These are phyloP conservation scores for Phytophthora europaea DNA, from an alignment of 352 stramenopile species.

Conservation along the genomic window DNA sequence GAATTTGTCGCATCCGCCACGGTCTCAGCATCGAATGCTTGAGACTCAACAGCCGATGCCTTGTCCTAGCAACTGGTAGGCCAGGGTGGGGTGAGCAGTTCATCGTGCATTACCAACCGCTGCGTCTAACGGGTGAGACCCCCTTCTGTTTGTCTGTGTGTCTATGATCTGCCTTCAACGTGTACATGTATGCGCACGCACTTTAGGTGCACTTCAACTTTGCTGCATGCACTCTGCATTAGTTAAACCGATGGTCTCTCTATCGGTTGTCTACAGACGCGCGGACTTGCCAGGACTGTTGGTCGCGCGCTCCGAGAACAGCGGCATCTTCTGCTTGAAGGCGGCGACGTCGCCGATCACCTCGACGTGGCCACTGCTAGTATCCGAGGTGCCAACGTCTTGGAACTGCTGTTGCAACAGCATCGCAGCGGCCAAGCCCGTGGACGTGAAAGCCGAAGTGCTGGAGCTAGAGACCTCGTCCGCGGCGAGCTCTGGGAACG, in stretches of 20 bases:
- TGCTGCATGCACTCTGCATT: neutral
- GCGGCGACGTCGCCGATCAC: constrained; percentile 57
- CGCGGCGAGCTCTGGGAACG: constrained; percentile 41
- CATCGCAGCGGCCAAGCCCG: constrained; percentile 47
- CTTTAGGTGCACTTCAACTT: too few relatives aligned
- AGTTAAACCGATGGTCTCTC: neutral
- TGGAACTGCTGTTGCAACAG: constrained; percentile 41
- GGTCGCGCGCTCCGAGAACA: constrained; percentile 68
- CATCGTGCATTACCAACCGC: constrained; percentile 25
- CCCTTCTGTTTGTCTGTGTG: constrained; percentile 23
- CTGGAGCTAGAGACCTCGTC: neutral
- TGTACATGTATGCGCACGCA: too few relatives aligned
- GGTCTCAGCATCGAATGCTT: constrained; percentile 8
- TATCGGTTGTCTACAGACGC: constrained; percentile 22
- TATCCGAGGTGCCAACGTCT: neutral
- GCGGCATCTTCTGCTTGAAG: constrained; percentile 75
- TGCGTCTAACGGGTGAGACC: constrained; percentile 21
- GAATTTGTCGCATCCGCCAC: constrained; percentile 6
- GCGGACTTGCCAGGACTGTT: constrained; percentile 16
- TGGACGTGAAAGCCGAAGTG: constrained; percentile 11
- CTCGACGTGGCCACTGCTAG: constrained; percentile 17
- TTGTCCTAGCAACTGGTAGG: constrained; percentile 4
- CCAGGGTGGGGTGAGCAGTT: constrained; percentile 6
- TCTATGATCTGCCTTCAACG: constrained; percentile 28
- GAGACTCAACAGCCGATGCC: constrained; percentile 6